phyloP scores from a whole-genome alignment of 2,329 filamentous ascomycete species.

The Scolecobasidium constrictum region DNA sequence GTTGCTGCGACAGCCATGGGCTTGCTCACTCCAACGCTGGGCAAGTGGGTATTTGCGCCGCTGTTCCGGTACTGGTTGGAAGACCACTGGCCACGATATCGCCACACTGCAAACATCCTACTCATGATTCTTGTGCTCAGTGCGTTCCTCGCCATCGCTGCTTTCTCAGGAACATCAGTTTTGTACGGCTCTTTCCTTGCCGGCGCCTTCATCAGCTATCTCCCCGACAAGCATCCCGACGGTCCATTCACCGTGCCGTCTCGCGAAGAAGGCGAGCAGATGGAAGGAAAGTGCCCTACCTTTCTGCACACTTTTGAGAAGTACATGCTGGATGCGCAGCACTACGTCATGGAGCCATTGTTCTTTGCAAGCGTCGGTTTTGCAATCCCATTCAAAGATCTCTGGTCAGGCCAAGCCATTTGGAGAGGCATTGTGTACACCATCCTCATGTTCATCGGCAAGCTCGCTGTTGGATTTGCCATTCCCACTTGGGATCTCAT shows the following conservation, averaged over 20 bases:
- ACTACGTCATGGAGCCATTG: slow-evolving; percentile 53
- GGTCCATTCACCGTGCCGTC: no score
- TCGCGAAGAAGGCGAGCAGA: no score
- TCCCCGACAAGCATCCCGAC: no score
- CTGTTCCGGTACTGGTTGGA: slow-evolving; percentile 15
- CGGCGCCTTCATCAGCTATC: slow-evolving; percentile 44
- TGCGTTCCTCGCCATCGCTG: slow-evolving; percentile 37
- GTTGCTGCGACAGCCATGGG: slow-evolving; percentile 44
- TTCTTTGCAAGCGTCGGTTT: slow-evolving; percentile 72
- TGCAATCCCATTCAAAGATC: slow-evolving; percentile 59
- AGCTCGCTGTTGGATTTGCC: no score
- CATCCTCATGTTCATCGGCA: slow-evolving; percentile 52
- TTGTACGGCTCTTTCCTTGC: slow-evolving; percentile 51
- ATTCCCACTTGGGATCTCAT: no score
- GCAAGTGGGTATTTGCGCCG: slow-evolving; percentile 35
- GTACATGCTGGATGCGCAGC: slow-evolving; percentile 35
- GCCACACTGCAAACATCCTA: slow-evolving; percentile 19
- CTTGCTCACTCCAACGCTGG: slow-evolving; percentile 34
- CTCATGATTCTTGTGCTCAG: slow-evolving; percentile 43
- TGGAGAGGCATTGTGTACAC: slow-evolving; percentile 68
- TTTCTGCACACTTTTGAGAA: no score
- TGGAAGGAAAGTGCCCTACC: no score
- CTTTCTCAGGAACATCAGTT: slow-evolving; percentile 51
- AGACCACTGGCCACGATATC: slow-evolving; percentile 13
- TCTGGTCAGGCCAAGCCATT: slow-evolving; percentile 53